Conservation (phyloP, 768 basidiomycete genomes). For the Antrodiella citrinella region DNA sequence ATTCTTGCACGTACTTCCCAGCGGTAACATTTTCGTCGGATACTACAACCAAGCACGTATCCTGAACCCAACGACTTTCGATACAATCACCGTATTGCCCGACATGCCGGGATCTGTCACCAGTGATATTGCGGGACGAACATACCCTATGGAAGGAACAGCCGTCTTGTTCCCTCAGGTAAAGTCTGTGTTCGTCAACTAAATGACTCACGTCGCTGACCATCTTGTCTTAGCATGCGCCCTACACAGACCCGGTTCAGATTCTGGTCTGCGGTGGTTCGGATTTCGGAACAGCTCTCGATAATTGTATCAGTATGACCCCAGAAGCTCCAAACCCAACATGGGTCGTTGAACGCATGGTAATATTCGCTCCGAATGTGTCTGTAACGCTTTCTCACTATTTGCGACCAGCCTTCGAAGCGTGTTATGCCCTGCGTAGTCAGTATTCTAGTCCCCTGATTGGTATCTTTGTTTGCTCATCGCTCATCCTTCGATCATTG, state of each 20-base stretch:
- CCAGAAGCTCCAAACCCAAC: conserved; percentile 55
- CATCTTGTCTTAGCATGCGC: conserved; percentile 53
- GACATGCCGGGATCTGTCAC: conserved; percentile 72
- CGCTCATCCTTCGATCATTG: background rate
- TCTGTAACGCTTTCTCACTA: background rate
- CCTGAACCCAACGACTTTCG: conserved; percentile 57
- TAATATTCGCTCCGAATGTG: conserved; percentile 16
- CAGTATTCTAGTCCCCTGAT: conserved; percentile 5
- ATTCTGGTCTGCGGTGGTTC: conserved; percentile 75
- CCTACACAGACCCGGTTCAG: conserved; percentile 66
- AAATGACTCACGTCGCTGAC: background rate
- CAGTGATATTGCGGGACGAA: conserved; percentile 64
- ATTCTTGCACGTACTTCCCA: conserved; percentile 65
- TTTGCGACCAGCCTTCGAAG: conserved; percentile 56
- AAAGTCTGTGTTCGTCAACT: background rate
- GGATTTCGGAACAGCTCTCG: conserved; percentile 44
- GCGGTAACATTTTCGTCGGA: conserved; percentile 58
- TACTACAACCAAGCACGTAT: conserved; percentile 82
- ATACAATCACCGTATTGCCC: conserved; percentile 51
- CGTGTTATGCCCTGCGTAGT: conserved; percentile 76
- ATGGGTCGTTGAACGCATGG: conserved; percentile 78
- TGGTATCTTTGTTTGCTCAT: background rate
- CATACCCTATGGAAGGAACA: conserved; percentile 71
- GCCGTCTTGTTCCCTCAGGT: conserved; percentile 59
- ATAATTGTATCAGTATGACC: conserved; percentile 64